Evolutionary conservation across 805 yeast genomes (phyloP).

Genomic region (Metschnikowia santaceciliae): DNA sequence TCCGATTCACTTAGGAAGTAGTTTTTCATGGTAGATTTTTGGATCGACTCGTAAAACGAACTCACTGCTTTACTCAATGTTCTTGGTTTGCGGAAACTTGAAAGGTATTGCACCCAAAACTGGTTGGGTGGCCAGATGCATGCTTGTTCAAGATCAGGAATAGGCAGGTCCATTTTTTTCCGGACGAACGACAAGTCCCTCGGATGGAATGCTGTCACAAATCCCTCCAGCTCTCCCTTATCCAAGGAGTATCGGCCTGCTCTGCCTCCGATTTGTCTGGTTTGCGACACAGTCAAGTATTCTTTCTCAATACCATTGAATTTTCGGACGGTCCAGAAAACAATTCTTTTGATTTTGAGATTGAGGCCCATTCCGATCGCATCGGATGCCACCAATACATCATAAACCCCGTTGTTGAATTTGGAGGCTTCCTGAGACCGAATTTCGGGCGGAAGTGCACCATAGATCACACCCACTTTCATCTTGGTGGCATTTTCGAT

Average conservation of each 20-base stretch:
- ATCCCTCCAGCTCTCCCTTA: slow-evolving; percentile 38
- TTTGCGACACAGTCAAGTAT: slow-evolving; percentile 56
- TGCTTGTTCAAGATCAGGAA: slow-evolving; percentile 54
- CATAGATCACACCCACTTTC: slow-evolving; percentile 87
- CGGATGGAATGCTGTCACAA: slow-evolving; percentile 50
- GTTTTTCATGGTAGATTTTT: slow-evolving; percentile 15
- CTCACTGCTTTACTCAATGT: slow-evolving; percentile 44
- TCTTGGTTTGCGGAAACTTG: slow-evolving; percentile 53
- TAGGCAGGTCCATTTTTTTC: slow-evolving; percentile 47
- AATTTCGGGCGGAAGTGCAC: slow-evolving; percentile 94
- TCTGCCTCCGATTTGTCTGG: slow-evolving; percentile 93
- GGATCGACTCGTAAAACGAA: slow-evolving; percentile 43
- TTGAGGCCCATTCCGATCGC: slow-evolving; percentile 98
- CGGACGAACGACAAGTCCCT: slow-evolving; percentile 44
- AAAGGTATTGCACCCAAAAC: slow-evolving; percentile 62
- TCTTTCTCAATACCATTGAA: slow-evolving; percentile 58
- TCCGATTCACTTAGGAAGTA: slow-evolving; percentile 38
- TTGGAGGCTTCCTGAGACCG: slow-evolving; percentile 76
- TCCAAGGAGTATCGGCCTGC: slow-evolving; percentile 72
- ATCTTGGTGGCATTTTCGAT: slow-evolving; percentile 62
- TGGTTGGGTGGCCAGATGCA: slow-evolving; percentile 77
- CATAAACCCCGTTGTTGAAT: slow-evolving; percentile 77
- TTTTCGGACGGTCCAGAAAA: slow-evolving; percentile 66
- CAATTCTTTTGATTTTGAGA: slow-evolving; percentile 72
- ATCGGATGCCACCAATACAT: slow-evolving; percentile 89